A percentile compares a stretch with the other conserved stretches of the same genome.
phyloP scores from a whole-genome alignment of 805 yeast genomes.

The Zygoascus flipseniorum region DNA sequence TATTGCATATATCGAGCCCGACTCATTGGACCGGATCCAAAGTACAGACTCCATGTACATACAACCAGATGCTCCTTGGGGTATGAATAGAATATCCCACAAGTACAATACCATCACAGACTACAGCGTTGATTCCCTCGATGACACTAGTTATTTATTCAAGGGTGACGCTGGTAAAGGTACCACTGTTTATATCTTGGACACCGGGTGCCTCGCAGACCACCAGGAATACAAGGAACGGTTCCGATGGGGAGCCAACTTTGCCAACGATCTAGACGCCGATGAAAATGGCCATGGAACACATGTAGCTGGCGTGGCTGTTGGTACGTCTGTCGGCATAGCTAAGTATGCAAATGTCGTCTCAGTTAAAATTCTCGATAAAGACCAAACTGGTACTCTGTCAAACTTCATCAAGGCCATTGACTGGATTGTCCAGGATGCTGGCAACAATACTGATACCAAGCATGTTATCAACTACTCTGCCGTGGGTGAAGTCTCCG shows the following conservation, averaged over 20 bases:
- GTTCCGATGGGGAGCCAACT: slow-evolving; percentile 78
- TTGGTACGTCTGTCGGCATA: slow-evolving; percentile 71
- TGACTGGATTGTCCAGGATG: slow-evolving; percentile 60
- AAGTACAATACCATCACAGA: slow-evolving; percentile 44
- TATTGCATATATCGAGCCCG: slow-evolving; percentile 57
- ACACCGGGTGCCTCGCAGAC: slow-evolving; percentile 72
- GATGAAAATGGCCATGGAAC: slow-evolving; percentile 96
- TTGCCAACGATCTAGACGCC: slow-evolving; percentile 56
- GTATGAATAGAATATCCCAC: slow-evolving; percentile 83
- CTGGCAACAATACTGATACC: slow-evolving; percentile 36
- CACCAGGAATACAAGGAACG: slow-evolving; percentile 79
- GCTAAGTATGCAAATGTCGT: slow-evolving; percentile 50
- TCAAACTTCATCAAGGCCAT: slow-evolving; percentile 54
- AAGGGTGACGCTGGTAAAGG: slow-evolving; percentile 72
- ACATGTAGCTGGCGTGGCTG: slow-evolving; percentile 95
- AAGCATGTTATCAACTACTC: slow-evolving; percentile 66
- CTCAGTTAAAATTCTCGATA: slow-evolving; percentile 52
- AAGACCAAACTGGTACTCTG: slow-evolving; percentile 48
- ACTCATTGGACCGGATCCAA: slow-evolving; percentile 57
- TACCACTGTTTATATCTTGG: slow-evolving; percentile 80
- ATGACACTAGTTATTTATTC: slow-evolving; percentile 43
- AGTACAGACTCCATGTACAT: slow-evolving; percentile 42
- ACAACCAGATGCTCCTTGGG: slow-evolving; percentile 91
- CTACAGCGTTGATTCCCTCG: slow-evolving; percentile 62
- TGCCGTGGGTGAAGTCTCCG: slow-evolving; percentile 86